Base-by-base conservation (phyloP, 352 stramenopile species). In the Globisporangium yorkense region DNA sequence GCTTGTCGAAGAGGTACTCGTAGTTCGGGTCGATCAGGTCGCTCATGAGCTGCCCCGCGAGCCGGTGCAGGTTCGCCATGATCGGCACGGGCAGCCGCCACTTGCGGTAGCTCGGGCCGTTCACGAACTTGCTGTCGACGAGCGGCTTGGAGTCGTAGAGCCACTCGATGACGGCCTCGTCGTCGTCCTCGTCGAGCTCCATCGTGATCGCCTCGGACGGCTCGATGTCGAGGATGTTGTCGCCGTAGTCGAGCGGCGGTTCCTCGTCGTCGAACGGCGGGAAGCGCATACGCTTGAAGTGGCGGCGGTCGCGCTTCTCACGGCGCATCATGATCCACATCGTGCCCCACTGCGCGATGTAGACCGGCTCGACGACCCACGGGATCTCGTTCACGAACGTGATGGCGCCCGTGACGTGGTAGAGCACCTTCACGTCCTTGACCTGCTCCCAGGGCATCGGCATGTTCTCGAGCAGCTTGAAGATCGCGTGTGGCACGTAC, bases 311-410 rank as follows among this genome's bases (percentile, higher is more conserved):
- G 45, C 97, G 81, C 74, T 99, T 99, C 72, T 99, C 98, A 45
- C 97, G 87, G 35, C 98, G 82, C 98, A 99, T 99, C 96, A 99
- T 99, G 66, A 99, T 97, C 98, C 98, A 99, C 77, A 98, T 99
- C 18, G 96, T 98, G 24, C 96, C 97, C 98, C 98, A 99, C 66
- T 99, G 98, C n/a, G 98, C 98, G 43, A 98, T 93, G 78, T 99
- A 99, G 7, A 99, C 87, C 0, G 97, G 97, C 84, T 99, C 98
- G 63, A 99, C 98, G 20, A 99, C 98, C 74, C 94, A 98, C 45
- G 98, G 98, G 46, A 99, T 88, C 67, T 99, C 97, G 74, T 99
- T 99, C 48, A 99, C 97, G 72, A 99, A 99, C 39, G 88, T 98
- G 69, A 99, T 99, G 24, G 98, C 98, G 18, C 98, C 98, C 3